Percentiles rank a stretch among this genome's conserved stretches.
These are phyloP conservation scores for Avicennia marina DNA, from an alignment of 257 asterid species.

Conservation along the genomic window DNA sequence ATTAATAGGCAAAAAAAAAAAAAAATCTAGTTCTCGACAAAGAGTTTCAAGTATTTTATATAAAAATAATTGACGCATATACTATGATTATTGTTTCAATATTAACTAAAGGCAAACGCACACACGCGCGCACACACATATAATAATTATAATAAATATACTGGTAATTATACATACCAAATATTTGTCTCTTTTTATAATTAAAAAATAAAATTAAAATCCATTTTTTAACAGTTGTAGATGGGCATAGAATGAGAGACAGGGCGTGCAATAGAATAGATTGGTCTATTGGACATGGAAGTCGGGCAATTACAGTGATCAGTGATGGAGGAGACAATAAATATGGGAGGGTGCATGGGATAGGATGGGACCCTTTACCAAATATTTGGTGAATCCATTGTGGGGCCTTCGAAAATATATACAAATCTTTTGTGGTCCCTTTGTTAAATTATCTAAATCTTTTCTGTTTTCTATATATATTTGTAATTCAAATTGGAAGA, in stretches of 20 bases:
- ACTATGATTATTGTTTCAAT: too few relatives aligned
- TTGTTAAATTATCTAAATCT: conserved; percentile 14
- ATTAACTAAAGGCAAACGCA: too few relatives aligned
- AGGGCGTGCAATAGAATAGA: conserved; percentile 23
- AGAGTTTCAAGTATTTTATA: too few relatives aligned
- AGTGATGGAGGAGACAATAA: conserved; percentile 28
- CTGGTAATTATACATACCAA: too few relatives aligned
- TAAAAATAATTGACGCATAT: too few relatives aligned
- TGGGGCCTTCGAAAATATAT: conserved; percentile 36
- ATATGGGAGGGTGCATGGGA: conserved; percentile 29
- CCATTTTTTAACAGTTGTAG: neutral
- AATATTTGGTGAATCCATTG: conserved; percentile 37
- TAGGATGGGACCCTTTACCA: conserved; percentile 35
- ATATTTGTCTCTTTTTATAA: too few relatives aligned
- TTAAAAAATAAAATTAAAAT: too few relatives aligned
- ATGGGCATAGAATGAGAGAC: conserved; percentile 24
- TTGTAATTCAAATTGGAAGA: neutral
- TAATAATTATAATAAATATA: too few relatives aligned
- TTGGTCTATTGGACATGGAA: conserved; percentile 31
- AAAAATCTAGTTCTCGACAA: too few relatives aligned
- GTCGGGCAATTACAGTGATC: conserved; percentile 34
- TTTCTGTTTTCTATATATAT: neutral
- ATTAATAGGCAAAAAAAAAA: too few relatives aligned
- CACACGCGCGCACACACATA: too few relatives aligned
- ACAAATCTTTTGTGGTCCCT: conserved; percentile 60